Conservation (phyloP, 2,329 filamentous ascomycete genomes). For the Fusarium bactridioides region DNA sequence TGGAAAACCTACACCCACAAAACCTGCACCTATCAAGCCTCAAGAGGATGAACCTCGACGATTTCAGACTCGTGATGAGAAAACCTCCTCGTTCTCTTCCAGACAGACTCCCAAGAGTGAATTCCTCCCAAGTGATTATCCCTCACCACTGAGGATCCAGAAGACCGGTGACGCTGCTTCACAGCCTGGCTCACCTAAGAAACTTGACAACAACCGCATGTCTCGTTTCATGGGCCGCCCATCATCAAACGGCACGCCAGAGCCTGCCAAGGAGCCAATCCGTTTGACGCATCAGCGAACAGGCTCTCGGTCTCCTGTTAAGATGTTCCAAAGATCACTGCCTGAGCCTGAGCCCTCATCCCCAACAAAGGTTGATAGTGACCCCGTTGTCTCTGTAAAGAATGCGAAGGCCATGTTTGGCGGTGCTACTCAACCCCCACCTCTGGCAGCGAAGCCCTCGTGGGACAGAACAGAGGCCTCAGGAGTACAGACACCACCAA, state of each 20-base stretch:
- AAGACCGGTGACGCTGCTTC: slow-evolving; percentile 47
- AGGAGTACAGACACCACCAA: slow-evolving; percentile 30
- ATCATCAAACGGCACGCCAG: slow-evolving; percentile 31
- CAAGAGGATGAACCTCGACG: slow-evolving; percentile 11
- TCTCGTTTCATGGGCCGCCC: slow-evolving; percentile 64
- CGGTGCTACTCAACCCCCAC: slow-evolving; percentile 34
- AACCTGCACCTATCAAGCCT: slow-evolving; percentile 35
- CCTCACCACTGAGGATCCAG: slow-evolving; percentile 41
- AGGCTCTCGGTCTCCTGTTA: slow-evolving; percentile 50
- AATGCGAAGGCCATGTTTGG: slow-evolving; percentile 47
- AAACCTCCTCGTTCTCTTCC: slow-evolving; percentile 31
- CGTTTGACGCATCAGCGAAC: slow-evolving; percentile 46
- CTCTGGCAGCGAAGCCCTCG: slow-evolving; percentile 31
- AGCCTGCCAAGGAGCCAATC: slow-evolving; percentile 38
- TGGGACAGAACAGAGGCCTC: slow-evolving; percentile 36
- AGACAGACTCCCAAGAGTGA: slow-evolving; percentile 34
- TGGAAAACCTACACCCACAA: slow-evolving; percentile 38
- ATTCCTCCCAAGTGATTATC: slow-evolving; percentile 38
- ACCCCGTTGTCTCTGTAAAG: slow-evolving; percentile 50
- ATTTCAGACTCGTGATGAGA: slow-evolving; percentile 15
- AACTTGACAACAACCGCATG: slow-evolving; percentile 66
- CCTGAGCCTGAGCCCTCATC: slow-evolving; percentile 42
- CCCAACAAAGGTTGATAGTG: slow-evolving; percentile 46
- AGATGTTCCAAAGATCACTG: slow-evolving; percentile 43
- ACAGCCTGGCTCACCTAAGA: slow-evolving; percentile 62